These are phyloP conservation scores for Metschnikowia lachancei DNA, from an alignment of 805 yeast genomes.

Conservation along the genomic window DNA sequence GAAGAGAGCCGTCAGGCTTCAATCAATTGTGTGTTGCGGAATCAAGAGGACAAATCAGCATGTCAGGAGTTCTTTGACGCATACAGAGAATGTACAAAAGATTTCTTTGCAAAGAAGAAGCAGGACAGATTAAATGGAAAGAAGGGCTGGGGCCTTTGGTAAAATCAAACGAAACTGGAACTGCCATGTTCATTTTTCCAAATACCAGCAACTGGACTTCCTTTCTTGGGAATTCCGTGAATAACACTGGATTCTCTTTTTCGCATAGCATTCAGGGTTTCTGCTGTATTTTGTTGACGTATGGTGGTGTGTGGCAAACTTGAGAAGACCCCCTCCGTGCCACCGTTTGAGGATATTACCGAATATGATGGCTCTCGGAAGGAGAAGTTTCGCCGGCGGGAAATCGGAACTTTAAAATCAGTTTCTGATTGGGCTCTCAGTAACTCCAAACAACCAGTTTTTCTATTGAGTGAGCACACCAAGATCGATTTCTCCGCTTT, in stretches of 20 bases:
- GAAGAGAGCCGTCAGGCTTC: slow-evolving; percentile 87
- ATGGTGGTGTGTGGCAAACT: neutral
- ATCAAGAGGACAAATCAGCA: slow-evolving; percentile 64
- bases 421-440: slow-evolving; percentile 32
- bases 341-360: neutral
- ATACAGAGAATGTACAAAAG: slow-evolving; percentile 71
- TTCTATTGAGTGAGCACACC: slow-evolving; percentile 37
- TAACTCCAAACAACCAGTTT: slow-evolving; percentile 34
- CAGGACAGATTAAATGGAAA: slow-evolving; percentile 37
- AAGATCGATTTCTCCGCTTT: slow-evolving; percentile 17
- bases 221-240: slow-evolving; percentile 1
- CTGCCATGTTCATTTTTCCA: neutral
- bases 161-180: neutral
- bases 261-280: neutral
- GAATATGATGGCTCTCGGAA: neutral
- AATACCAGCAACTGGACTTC: neutral
- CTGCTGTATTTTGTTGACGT: neutral
- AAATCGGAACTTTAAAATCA: slow-evolving; percentile 17
- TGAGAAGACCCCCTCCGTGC: neutral
- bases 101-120: slow-evolving; percentile 39
- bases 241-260: neutral
- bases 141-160: slow-evolving; percentile 47
- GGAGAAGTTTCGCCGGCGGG: slow-evolving; percentile 1
- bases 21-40: slow-evolving; percentile 74
- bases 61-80: slow-evolving; percentile 82